These are phyloP conservation scores for Colletotrichum liriopes DNA, from an alignment of 2,329 filamentous ascomycete genomes.

Conservation along the genomic window DNA sequence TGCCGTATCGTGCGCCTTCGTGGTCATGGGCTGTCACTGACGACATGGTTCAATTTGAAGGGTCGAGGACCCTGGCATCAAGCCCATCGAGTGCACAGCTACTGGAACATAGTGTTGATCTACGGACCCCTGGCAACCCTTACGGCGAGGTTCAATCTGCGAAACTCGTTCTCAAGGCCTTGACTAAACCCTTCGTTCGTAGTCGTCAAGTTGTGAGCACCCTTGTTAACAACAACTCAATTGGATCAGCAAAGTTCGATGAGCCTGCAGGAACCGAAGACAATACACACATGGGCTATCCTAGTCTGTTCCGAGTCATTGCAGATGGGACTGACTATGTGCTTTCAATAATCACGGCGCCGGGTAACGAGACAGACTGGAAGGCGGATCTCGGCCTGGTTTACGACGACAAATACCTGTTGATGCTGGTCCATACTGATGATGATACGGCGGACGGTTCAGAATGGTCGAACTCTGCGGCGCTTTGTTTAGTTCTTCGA, in stretches of 20 bases:
- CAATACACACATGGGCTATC: neutral
- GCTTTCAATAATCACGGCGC: neutral
- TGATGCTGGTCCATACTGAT: neutral
- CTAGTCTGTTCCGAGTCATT: neutral
- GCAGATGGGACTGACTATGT: neutral
- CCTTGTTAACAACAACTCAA: neutral
- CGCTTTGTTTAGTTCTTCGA: neutral
- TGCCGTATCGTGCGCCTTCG: neutral
- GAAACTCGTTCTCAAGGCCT: constrained; percentile 1
- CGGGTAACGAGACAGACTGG: neutral
- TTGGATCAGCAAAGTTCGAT: neutral
- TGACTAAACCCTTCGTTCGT: neutral
- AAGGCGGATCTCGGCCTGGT: neutral
- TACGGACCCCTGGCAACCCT: neutral
- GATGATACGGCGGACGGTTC: neutral
- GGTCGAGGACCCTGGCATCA: neutral
- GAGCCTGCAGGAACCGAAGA: neutral
- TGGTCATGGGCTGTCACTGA: constrained; percentile 14
- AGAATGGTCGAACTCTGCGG: neutral
- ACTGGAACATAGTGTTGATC: neutral
- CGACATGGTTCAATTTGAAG: neutral
- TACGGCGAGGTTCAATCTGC: neutral
- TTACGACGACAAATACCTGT: neutral
- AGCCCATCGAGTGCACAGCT: neutral
- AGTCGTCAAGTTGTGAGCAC: constrained; percentile 15